These are phyloP conservation scores for Agrocybe pediades DNA, from an alignment of 768 basidiomycete species.

Conservation along the genomic window DNA sequence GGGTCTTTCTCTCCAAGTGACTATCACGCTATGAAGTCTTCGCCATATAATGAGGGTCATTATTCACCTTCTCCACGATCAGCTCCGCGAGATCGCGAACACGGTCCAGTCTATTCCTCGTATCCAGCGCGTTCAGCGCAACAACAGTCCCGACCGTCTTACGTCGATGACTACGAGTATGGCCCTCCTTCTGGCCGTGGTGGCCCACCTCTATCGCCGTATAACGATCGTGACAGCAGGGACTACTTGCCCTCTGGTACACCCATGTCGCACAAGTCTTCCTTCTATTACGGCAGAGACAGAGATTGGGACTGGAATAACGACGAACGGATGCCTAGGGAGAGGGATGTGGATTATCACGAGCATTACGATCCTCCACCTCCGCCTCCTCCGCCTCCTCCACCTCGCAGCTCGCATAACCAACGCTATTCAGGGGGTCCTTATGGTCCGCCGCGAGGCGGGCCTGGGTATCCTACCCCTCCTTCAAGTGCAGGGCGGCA, in stretches of 20 bases:
- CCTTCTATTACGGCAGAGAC: constrained; percentile 15
- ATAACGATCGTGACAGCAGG: background rate
- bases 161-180: background rate
- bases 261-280: constrained; percentile 16
- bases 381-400: background rate
- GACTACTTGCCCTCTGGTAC: too few species aligned
- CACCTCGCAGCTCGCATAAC: too few species aligned
- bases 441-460: background rate
- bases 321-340: background rate
- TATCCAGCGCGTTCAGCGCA: background rate
- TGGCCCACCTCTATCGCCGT: constrained; percentile 4
- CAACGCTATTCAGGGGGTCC: background rate
- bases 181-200: background rate
- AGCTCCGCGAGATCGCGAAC: background rate
- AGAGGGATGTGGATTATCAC: constrained; percentile 9
- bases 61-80: background rate
- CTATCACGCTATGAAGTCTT: background rate
- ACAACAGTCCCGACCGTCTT: background rate
- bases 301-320: constrained; percentile 7
- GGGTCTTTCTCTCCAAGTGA: background rate
- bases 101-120: background rate
- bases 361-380: background rate
- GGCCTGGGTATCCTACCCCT: background rate
- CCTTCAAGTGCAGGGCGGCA: constrained; percentile 12
- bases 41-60: background rate